Conservation (phyloP, 1,284 basidiomycete species). For the Ganoderma boninense region DNA sequence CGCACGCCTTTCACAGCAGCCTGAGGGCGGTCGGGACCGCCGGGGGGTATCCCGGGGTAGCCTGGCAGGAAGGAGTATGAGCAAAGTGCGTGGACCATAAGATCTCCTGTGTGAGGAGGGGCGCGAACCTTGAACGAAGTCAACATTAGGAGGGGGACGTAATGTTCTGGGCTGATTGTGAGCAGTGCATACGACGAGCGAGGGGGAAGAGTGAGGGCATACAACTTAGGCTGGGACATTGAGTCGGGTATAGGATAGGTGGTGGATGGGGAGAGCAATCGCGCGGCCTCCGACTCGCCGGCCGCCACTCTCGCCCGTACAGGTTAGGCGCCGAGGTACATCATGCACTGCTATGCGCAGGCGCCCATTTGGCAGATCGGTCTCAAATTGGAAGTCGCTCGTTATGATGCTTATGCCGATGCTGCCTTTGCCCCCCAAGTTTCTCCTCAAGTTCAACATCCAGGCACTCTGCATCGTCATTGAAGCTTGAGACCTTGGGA, state of each 20-base stretch:
- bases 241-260: constrained; percentile 31
- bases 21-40: constrained; percentile 72
- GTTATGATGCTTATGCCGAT: neutral
- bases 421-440: too few species aligned
- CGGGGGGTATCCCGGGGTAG: constrained; percentile 83
- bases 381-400: neutral
- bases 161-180: constrained; percentile 58
- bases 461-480: neutral
- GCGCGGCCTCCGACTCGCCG: constrained; percentile 3
- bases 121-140: constrained; percentile 77
- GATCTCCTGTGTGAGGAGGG: constrained; percentile 8
- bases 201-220: constrained; percentile 7
- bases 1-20: constrained; percentile 84
- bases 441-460: too few species aligned
- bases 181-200: neutral
- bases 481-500: too few species aligned
- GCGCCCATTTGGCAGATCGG: constrained; percentile 25
- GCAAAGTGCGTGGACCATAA: constrained; percentile 18
- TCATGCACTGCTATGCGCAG: constrained; percentile 34
- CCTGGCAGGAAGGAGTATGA: constrained; percentile 51
- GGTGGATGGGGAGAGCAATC: constrained; percentile 11
- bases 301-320: constrained; percentile 12
- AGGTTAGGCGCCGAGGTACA: constrained; percentile 25
- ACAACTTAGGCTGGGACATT: constrained; percentile 38
- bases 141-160: constrained; percentile 83